Base-by-base conservation (phyloP, 2,329 filamentous ascomycete species). In the Pestalotiopsis sp. region DNA sequence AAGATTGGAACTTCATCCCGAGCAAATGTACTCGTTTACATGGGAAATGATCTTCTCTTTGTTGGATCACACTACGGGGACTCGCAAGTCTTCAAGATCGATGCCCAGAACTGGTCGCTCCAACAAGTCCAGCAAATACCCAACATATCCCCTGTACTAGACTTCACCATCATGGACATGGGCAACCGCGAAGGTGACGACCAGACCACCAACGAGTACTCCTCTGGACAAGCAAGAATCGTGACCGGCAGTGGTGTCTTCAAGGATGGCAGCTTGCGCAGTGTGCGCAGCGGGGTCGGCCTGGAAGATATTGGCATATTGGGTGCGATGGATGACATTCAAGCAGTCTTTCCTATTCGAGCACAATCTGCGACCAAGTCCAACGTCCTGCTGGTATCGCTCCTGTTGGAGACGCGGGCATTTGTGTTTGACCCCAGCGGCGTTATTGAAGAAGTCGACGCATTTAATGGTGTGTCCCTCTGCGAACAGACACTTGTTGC, bases 161-260 rank as follows among this genome's bases (percentile, higher is more conserved):
- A 99, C 77, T 98, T 99, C 74, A 91, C 93, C 1, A 90, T 99
- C 17, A 97, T 98, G 94, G 96, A 98, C 76, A 92, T 98, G 86
- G 95, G 95, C 0, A 95, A 94, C 73, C 87, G 93, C 68, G 91
- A 93, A 69, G 91, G 91, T 25, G 92, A 96, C 71, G 89, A 86
- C 9, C 91, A 93, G 68, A 80, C 85, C 20, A 92, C 91, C 3
- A 97, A 96, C 75, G 93, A 96, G 71, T 99, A 97, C 76, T 97
- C 95, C 0, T 97, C 95, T 0, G 96, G 96, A 0, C 95, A 99
- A 80, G 95, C 96, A 60, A 89, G 95, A 52, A 93, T 99, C 70
- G 94, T 99, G 12, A 95, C 95, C 2, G 95, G 94, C 0, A 98
- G 95, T 67, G 96, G 96, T 36, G 94, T 93, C 0, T 96, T 93